phyloP scores from a whole-genome alignment of 345 rosid species.

The Aquilaria sinensis region DNA sequence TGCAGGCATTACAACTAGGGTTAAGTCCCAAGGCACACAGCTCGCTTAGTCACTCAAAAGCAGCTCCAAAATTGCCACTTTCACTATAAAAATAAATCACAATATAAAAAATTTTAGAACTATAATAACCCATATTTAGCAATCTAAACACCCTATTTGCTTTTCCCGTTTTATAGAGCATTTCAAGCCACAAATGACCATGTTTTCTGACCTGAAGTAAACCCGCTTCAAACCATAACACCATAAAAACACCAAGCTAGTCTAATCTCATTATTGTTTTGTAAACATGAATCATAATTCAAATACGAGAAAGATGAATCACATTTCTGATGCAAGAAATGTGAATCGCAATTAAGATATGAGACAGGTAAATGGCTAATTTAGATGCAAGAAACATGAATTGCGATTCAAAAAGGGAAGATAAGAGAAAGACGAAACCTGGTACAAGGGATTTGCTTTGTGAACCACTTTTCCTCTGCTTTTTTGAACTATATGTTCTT shows the following conservation, averaged over 20 bases:
- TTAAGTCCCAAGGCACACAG: constrained; percentile 40
- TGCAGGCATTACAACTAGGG: constrained; percentile 36
- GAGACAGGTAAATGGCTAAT: no score
- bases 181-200: constrained; percentile 46
- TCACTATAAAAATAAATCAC: constrained; percentile 46
- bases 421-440: no score
- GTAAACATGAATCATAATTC: constrained; percentile 9
- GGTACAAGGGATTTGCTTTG: no score
- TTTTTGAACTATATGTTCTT: no score
- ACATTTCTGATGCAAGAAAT: no score
- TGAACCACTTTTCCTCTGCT: no score
- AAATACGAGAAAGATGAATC: no score
- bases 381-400: no score
- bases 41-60: constrained; percentile 37
- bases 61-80: constrained; percentile 38
- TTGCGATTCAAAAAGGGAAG: no score
- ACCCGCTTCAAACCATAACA: constrained; percentile 38
- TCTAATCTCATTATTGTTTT: constrained; percentile 23
- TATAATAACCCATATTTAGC: constrained; percentile 41
- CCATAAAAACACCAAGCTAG: constrained; percentile 50
- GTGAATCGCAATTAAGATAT: no score
- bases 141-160: constrained; percentile 32
- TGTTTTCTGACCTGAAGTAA: constrained; percentile 33
- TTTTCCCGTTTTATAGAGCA: constrained; percentile 42
- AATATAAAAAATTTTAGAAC: constrained; percentile 38